Conservation (phyloP, 202 grass and related monocot species). For the Setaria viridis region DNA sequence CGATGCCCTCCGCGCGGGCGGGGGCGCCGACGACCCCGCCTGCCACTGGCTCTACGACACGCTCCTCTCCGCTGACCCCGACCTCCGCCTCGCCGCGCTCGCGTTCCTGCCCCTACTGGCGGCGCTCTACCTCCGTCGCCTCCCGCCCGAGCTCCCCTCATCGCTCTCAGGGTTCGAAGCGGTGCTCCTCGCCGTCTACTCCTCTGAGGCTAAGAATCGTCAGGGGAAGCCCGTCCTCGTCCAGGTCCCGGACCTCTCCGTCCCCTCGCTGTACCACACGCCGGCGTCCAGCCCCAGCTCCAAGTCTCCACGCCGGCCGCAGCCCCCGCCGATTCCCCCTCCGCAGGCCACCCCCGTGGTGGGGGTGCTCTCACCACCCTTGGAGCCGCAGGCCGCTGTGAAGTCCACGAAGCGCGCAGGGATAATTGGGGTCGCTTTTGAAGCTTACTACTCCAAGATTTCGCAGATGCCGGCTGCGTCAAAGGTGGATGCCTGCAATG, state of each 20-base stretch:
- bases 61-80: slow-evolving; percentile 80
- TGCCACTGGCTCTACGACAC: slow-evolving; percentile 99
- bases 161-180: slow-evolving; percentile 91
- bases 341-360: slow-evolving; percentile 54
- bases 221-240: slow-evolving; percentile 86
- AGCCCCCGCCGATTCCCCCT: slow-evolving; percentile 46
- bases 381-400: slow-evolving; percentile 84
- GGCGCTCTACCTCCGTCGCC: slow-evolving; percentile 81
- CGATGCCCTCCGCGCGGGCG: slow-evolving; percentile 49
- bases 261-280: slow-evolving; percentile 87
- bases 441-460: slow-evolving; percentile 83
- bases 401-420: slow-evolving; percentile 89
- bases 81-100: slow-evolving; percentile 86
- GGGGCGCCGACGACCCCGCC: slow-evolving; percentile 73
- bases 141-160: slow-evolving; percentile 54
- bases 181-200: slow-evolving; percentile 92
- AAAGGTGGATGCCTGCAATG: slow-evolving; percentile 89
- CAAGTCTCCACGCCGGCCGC: slow-evolving; percentile 58
- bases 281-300: slow-evolving; percentile 54
- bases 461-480: slow-evolving; percentile 78
- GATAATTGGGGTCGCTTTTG: slow-evolving; percentile 88
- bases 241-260: slow-evolving; percentile 83
- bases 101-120: slow-evolving; percentile 91
- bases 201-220: slow-evolving; percentile 77
- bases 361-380: slow-evolving; percentile 77